A percentile compares a stretch with the other conserved stretches of the same genome.
phyloP scores from a whole-genome alignment of 208 protist genomes.

The Crithidia sp. region DNA sequence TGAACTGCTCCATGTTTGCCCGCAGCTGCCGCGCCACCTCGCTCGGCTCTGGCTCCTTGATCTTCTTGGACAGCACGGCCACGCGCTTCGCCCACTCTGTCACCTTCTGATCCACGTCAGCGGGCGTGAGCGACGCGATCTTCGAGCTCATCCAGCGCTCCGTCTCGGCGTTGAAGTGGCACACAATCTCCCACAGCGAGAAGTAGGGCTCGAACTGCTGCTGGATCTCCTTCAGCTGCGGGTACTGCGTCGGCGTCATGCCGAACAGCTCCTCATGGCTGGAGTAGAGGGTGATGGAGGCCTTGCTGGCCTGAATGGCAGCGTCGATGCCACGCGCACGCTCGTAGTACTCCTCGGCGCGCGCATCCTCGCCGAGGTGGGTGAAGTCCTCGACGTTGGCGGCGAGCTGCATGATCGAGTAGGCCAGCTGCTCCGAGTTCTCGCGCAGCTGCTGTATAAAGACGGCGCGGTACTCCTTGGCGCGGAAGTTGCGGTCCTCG shows the following conservation, averaged over 20 bases:
- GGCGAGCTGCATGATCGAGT: conserved; percentile 81
- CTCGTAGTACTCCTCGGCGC: conserved; percentile 91
- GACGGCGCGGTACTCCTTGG: conserved; percentile 90
- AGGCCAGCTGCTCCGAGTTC: conserved; percentile 84
- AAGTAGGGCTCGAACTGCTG: conserved; percentile 91
- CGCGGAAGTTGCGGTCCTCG: conserved; percentile 90
- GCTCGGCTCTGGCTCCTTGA: conserved; percentile 86
- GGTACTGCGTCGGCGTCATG: conserved; percentile 84
- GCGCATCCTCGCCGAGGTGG: conserved; percentile 83
- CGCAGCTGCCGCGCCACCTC: conserved; percentile 79
- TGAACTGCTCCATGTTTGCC: conserved; percentile 93
- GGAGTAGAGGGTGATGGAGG: conserved; percentile 83
- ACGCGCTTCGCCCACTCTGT: conserved; percentile 85
- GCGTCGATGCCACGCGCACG: conserved; percentile 74
- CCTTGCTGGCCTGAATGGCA: conserved; percentile 73
- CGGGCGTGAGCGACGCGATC: conserved; percentile 79
- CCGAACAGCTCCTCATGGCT: conserved; percentile 91
- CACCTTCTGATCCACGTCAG: conserved; percentile 87
- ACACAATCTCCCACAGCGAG: conserved; percentile 91
- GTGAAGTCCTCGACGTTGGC: conserved; percentile 87
- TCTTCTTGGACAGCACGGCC: conserved; percentile 79
- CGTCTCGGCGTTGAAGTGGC: conserved; percentile 79
- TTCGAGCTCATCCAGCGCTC: conserved; percentile 92
- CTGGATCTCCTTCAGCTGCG: conserved; percentile 88
- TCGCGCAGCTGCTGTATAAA: conserved; percentile 92